phyloP scores from a whole-genome alignment of 805 yeast species.

The Zygosaccharomyces lentus region DNA sequence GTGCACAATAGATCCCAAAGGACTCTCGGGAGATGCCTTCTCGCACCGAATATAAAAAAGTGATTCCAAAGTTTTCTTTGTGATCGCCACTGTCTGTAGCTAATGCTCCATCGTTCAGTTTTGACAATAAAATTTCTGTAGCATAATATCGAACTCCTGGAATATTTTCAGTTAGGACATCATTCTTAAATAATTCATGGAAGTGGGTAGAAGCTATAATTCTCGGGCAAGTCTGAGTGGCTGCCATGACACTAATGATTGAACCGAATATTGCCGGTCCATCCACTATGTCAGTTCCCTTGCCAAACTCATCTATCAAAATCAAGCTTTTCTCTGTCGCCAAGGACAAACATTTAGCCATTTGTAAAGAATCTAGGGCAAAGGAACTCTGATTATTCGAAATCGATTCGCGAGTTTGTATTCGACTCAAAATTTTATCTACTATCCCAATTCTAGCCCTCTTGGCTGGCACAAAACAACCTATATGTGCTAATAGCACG shows the following conservation, averaged over 20 bases:
- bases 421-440: slow-evolving; percentile 45
- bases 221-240: slow-evolving; percentile 22
- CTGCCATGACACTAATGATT: slow-evolving; percentile 28
- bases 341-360: slow-evolving; percentile 41
- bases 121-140: slow-evolving; percentile 33
- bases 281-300: slow-evolving; percentile 46
- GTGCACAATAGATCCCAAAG: slow-evolving; percentile 42
- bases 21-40: slow-evolving; percentile 36
- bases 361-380: slow-evolving; percentile 44
- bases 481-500: slow-evolving; percentile 49
- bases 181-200: slow-evolving; percentile 38
- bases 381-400: slow-evolving; percentile 46
- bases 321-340: slow-evolving; percentile 41
- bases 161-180: slow-evolving; percentile 18
- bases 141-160: slow-evolving; percentile 33
- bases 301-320: slow-evolving; percentile 52
- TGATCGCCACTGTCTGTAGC: not conserved
- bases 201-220: slow-evolving; percentile 42
- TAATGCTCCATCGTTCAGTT: not conserved
- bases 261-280: slow-evolving; percentile 46
- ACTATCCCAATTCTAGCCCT: slow-evolving; percentile 44
- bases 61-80: slow-evolving; percentile 18
- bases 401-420: slow-evolving; percentile 40
- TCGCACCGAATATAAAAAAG: slow-evolving; percentile 35
- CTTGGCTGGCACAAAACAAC: slow-evolving; percentile 51